Percentiles rank a stretch among this genome's conserved stretches.
phyloP scores from a whole-genome alignment of 2,329 filamentous ascomycete species.

The Pseudogymnoascus destructans region DNA sequence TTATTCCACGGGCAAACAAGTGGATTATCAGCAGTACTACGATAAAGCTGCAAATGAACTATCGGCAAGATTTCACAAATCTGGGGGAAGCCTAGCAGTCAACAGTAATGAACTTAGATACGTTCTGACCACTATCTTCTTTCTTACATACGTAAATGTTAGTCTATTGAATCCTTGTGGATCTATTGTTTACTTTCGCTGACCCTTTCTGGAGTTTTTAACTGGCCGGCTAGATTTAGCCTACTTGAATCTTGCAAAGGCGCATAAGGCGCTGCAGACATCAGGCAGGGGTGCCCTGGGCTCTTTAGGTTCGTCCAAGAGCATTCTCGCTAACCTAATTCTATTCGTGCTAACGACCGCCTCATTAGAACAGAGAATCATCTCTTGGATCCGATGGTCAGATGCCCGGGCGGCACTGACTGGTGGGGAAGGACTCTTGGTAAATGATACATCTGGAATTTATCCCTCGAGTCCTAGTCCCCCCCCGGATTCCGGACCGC shows the following conservation, averaged over 20 bases:
- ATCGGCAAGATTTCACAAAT: neutral
- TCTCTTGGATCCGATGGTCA: constrained; percentile 5
- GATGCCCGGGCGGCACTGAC: constrained; percentile 1
- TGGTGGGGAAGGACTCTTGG: neutral
- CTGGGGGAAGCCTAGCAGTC: neutral
- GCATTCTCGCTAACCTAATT: neutral
- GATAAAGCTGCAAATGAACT: constrained; percentile 3
- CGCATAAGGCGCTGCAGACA: constrained; percentile 5
- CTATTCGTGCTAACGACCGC: neutral
- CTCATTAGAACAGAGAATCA: neutral
- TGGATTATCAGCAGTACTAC: constrained; percentile 1
- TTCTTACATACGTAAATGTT: constrained; percentile 4
- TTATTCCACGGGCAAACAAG: neutral
- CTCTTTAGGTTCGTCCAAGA: neutral
- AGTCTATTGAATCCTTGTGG: neutral
- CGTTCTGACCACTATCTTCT: constrained; percentile 7
- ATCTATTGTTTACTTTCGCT: neutral
- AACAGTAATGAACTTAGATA: constrained; percentile 5
- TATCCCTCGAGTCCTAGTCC: neutral
- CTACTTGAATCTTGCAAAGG: constrained; percentile 6
- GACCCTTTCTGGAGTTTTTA: constrained; percentile 3
- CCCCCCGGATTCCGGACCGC: constrained; percentile 14
- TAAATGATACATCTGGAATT: constrained; percentile 7
- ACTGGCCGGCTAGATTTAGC: constrained; percentile 7
- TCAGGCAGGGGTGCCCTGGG: constrained; percentile 5